phyloP scores from a whole-genome alignment of 192 early-diverging fungal genomes.

The Chytriomyces hyalinus region DNA sequence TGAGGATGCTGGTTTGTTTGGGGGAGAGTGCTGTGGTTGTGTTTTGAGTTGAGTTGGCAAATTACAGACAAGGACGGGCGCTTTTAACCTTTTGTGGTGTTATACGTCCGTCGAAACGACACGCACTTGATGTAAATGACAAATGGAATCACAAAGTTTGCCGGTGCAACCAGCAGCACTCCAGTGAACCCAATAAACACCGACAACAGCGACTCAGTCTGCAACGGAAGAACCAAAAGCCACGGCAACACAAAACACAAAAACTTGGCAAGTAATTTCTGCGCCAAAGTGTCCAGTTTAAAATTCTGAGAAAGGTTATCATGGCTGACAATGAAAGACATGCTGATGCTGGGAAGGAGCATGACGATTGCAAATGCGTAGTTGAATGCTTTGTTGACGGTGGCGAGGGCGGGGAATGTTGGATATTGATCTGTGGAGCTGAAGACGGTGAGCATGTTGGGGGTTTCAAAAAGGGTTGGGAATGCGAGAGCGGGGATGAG shows the following conservation, averaged over 20 bases:
- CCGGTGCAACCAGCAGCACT: conserved; percentile 55
- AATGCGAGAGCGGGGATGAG: conserved; percentile 43
- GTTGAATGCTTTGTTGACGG: conserved; percentile 47
- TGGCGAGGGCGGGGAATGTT: background rate
- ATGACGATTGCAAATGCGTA: conserved; percentile 57
- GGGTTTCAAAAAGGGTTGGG: background rate
- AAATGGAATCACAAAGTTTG: conserved; percentile 63
- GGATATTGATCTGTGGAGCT: too few species aligned
- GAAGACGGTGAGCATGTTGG: too few species aligned
- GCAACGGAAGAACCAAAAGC: conserved; percentile 52
- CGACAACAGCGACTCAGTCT: conserved; percentile 45
- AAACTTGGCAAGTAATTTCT: background rate
- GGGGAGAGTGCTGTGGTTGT: conserved; percentile 34
- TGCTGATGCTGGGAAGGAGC: conserved; percentile 58
- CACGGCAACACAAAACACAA: conserved; percentile 53
- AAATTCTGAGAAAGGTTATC: conserved; percentile 59
- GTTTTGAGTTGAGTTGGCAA: background rate
- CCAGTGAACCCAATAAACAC: conserved; percentile 58
- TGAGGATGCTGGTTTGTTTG: conserved; percentile 56
- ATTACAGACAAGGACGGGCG: background rate
- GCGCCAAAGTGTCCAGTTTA: background rate
- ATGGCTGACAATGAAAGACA: conserved; percentile 53
- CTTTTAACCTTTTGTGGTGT: conserved; percentile 42
- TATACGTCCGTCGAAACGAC: conserved; percentile 52
- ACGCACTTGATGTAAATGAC: conserved; percentile 62